These are phyloP conservation scores for Tulasnella sp. DNA, from an alignment of 768 basidiomycete species.

Conservation along the genomic window DNA sequence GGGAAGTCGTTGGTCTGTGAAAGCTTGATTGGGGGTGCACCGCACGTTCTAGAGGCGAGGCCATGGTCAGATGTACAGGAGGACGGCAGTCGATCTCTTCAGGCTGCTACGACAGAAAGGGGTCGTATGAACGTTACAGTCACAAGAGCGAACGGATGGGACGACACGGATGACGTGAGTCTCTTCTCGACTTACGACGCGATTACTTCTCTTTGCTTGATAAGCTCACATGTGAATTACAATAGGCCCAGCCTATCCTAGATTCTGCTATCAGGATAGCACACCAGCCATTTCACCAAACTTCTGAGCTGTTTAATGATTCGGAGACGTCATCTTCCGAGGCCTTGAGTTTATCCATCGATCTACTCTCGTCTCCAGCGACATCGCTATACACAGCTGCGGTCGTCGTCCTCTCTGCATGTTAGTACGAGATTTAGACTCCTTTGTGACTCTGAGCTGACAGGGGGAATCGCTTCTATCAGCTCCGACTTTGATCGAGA, in stretches of 20 bases:
- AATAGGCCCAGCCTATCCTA: background rate
- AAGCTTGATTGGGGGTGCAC: background rate
- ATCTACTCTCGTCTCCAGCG: constrained; percentile 1
- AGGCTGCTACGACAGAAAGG: background rate
- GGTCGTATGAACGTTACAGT: background rate
- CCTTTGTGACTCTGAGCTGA: background rate
- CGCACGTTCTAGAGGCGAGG: background rate
- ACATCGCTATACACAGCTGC: constrained; percentile 11
- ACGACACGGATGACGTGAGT: constrained; percentile 11
- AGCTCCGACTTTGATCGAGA: constrained; percentile 6
- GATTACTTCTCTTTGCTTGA: background rate
- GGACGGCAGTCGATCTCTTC: background rate
- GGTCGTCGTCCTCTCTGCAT: constrained; percentile 3
- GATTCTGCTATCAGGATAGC: background rate
- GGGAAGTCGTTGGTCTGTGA: constrained; percentile 9
- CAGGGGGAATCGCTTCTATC: background rate
- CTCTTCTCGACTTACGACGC: background rate
- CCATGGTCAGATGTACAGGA: background rate
- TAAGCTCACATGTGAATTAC: background rate
- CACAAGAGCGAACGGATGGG: background rate
- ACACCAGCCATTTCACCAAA: constrained; percentile 2
- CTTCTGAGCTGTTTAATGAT: background rate
- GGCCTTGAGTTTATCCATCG: background rate
- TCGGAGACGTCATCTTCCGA: background rate
- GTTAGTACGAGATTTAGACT: background rate